These are phyloP conservation scores for Perilla frutescens DNA, from an alignment of 257 asterid species.

Conservation along the genomic window DNA sequence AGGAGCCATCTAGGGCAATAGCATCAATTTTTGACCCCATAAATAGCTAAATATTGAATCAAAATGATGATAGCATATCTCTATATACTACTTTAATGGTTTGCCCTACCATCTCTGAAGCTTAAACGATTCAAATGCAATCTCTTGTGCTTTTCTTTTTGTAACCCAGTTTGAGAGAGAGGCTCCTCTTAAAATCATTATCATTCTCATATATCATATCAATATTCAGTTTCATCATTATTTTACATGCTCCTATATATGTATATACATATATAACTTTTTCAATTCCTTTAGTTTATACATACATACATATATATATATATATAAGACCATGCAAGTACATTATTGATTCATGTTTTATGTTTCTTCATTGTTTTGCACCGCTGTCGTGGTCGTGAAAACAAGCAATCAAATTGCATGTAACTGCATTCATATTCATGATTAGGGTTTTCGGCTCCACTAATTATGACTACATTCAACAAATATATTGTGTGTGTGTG, in stretches of 20 bases:
- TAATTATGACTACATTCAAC: constrained; percentile 6
- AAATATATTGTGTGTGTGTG: no score
- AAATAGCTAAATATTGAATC: constrained; percentile 42
- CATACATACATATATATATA: not conserved
- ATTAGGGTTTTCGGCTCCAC: constrained; percentile 47
- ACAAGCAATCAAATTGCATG: constrained; percentile 23
- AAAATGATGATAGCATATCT: constrained; percentile 57
- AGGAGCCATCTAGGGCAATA: constrained; percentile 43
- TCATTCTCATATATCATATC: constrained; percentile 58
- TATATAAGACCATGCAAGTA: constrained; percentile 37
- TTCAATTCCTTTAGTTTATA: not conserved
- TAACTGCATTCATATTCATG: constrained; percentile 51
- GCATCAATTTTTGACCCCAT: constrained; percentile 40
- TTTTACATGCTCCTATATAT: constrained; percentile 15
- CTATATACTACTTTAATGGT: constrained; percentile 38
- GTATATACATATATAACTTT: constrained; percentile 8
- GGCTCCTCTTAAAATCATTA: constrained; percentile 65
- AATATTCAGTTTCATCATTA: constrained; percentile 44
- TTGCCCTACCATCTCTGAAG: constrained; percentile 61
- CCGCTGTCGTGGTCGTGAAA: constrained; percentile 22
- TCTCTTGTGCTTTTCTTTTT: constrained; percentile 44
- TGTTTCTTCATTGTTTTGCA: constrained; percentile 19
- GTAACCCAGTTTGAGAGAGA: constrained; percentile 41
- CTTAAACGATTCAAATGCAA: constrained; percentile 45
- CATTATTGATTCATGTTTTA: constrained; percentile 32